Percentiles rank a stretch among this genome's conserved stretches.
phyloP scores from a whole-genome alignment of 169 alveolate genomes.

The Perkinsus olseni region DNA sequence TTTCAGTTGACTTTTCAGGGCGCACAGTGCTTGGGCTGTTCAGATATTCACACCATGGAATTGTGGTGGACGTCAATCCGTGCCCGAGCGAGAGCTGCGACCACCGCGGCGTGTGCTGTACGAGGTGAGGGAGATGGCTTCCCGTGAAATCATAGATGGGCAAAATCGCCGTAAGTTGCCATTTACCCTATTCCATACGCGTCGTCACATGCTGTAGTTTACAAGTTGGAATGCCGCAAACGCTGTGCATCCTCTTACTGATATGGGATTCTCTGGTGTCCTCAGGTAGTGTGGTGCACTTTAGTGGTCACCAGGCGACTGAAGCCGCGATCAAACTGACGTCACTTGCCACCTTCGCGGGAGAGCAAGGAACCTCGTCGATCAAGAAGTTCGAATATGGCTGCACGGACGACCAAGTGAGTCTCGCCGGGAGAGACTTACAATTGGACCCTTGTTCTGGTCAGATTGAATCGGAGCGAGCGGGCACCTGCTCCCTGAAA shows the following conservation, averaged over 20 bases:
- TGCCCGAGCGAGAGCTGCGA: neutral
- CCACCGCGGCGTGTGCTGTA: slow-evolving; percentile 1
- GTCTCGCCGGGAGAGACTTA: too few species aligned
- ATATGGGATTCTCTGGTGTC: neutral
- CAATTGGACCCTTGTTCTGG: neutral
- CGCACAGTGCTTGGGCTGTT: neutral
- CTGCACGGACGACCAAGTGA: neutral
- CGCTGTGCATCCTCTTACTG: too few species aligned
- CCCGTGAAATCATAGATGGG: neutral
- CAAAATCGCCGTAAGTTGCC: too few species aligned
- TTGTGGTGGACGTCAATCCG: neutral
- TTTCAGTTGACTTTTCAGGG: neutral
- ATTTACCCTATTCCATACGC: too few species aligned
- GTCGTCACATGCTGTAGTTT: too few species aligned
- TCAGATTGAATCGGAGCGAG: neutral
- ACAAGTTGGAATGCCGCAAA: too few species aligned
- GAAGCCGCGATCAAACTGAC: neutral
- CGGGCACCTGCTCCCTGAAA: neutral
- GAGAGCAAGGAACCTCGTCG: neutral
- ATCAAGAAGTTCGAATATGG: neutral
- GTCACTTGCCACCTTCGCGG: neutral
- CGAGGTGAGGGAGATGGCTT: neutral
- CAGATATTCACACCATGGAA: neutral
- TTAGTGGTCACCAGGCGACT: neutral
- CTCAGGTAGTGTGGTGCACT: neutral